phyloP scores from a whole-genome alignment of 1,284 basidiomycete genomes.

The Boletus sp. region DNA sequence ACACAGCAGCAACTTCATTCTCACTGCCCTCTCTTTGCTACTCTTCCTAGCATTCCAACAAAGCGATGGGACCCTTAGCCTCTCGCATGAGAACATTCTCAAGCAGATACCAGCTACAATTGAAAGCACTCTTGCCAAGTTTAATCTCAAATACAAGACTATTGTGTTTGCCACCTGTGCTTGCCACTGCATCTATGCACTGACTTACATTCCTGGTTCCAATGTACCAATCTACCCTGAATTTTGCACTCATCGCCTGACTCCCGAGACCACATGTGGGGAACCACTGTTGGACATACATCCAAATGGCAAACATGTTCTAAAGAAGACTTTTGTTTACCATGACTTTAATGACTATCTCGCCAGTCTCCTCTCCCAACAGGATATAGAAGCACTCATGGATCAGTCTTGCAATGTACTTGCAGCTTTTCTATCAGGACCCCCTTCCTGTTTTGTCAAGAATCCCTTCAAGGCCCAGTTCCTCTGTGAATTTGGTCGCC shows the following conservation, averaged over 20 bases:
- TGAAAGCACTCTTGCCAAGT: neutral
- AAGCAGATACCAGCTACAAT: slow-evolving; percentile 11
- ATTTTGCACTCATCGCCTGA: neutral
- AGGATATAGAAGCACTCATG: slow-evolving; percentile 4
- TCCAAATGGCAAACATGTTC: neutral
- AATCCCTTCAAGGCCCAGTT: slow-evolving; percentile 13
- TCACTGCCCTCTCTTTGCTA: slow-evolving; percentile 3
- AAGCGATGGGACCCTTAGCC: neutral
- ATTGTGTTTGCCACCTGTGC: slow-evolving; percentile 1
- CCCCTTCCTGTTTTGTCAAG: neutral
- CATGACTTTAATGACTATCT: slow-evolving; percentile 14
- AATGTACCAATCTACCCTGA: neutral
- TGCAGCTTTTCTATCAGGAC: neutral
- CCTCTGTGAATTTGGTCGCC: slow-evolving; percentile 2
- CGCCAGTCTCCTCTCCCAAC: neutral
- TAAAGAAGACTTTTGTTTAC: slow-evolving; percentile 9
- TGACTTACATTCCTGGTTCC: neutral
- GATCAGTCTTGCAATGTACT: slow-evolving; percentile 8
- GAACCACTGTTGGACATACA: slow-evolving; percentile 1
- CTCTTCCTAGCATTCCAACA: slow-evolving; percentile 10
- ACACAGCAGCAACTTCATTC: slow-evolving; percentile 5
- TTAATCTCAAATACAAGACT: slow-evolving; percentile 7
- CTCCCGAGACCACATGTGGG: neutral
- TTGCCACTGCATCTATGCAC: slow-evolving; percentile 15
- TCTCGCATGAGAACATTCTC: slow-evolving; percentile 4